Base-by-base conservation (phyloP, 208 protist species). In the Acanthamoeba triangularis region DNA sequence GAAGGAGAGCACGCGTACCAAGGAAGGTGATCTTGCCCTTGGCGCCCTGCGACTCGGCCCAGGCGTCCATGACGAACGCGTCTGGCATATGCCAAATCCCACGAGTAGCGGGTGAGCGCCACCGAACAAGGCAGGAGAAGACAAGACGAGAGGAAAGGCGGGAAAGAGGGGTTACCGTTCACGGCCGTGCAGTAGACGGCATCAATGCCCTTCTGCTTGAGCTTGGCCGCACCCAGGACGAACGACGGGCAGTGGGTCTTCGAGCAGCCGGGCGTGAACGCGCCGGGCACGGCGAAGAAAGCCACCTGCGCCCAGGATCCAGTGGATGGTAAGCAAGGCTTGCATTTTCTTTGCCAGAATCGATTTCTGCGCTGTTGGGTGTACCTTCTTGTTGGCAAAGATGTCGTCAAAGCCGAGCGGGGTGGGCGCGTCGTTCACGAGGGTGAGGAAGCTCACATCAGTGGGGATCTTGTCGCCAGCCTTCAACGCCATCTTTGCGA, bases 211-310 rank as follows among this genome's bases (percentile, higher is more conserved):
- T 52, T 82, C 18, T 8, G 30, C 41, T 76, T 78, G 65, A 95
- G 94, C 56, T 80, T 59, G 61, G 56, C 80, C 8, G 59, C 80
- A 25, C 65, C 44, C 28, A 78, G 30, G 37, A 95, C 65, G 63
- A 95, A 95, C 6, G 63, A 84, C 16, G 94, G 94, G 61, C 80
- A 91, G 65, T 95, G 94, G 16, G 76, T 76, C 80, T 93, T 93
- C 8, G 94, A 95, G 65, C 94, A 95, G 13, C 94, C 94, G n/a
- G 94, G 94, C 28, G 94, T 95, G 94, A 95, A 95, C 5, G 94
- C 94, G 11, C 94, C 94, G 11, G 94, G 94, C 2, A 95, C 94
- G 20, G 94, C 94, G 25, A 95, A 95, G n/a, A 95, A 33, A 5
- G 59, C 94, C 35, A 87, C 94, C 87, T 93, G 61, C 18, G n/a